Percentiles rank a stretch among this genome's conserved stretches.
Conservation (phyloP, 2,329 filamentous ascomycete genomes). For the Neofusicoccum ribis region DNA sequence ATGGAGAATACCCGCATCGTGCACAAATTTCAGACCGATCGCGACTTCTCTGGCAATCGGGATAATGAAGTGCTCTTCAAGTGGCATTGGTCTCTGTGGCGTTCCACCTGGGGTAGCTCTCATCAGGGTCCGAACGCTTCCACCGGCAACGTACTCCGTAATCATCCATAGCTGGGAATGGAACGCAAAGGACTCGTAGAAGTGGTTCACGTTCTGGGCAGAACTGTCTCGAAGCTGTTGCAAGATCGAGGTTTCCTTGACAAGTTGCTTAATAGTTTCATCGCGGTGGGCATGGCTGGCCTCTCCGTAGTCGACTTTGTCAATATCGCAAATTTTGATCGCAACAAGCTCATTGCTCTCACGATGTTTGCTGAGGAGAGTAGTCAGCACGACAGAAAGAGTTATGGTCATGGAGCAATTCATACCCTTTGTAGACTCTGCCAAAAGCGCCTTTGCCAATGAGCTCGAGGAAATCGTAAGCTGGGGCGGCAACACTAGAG, state of each 20-base stretch:
- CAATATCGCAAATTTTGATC: conserved; percentile 82
- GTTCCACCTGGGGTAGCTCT: conserved; percentile 3
- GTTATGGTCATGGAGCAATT: conserved; percentile 24
- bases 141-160: conserved; percentile 82
- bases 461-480: conserved; percentile 68
- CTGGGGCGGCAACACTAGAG: conserved; percentile 60
- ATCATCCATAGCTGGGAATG: conserved; percentile 85
- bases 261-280: conserved; percentile 43
- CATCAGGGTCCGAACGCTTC: conserved; percentile 71
- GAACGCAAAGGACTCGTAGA: conserved; percentile 76
- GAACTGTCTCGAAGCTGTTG: conserved; percentile 72
- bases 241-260: conserved; percentile 63
- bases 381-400: conserved; percentile 24
- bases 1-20: conserved; percentile 67
- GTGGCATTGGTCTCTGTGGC: conserved; percentile 39
- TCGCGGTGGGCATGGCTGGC: conserved; percentile 23
- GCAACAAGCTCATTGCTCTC: conserved; percentile 59
- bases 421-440: conserved; percentile 67
- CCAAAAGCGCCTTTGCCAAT: conserved; percentile 76
- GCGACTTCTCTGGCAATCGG: conserved; percentile 65
- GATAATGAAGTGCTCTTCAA: conserved; percentile 63
- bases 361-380: conserved; percentile 36
- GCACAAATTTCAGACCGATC: conserved; percentile 59
- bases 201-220: conserved; percentile 82
- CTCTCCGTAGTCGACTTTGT: conserved; percentile 64